A percentile compares a stretch with the other conserved stretches of the same genome.
Conservation (phyloP, 1,284 basidiomycete genomes). For the Chalciporus sp. region DNA sequence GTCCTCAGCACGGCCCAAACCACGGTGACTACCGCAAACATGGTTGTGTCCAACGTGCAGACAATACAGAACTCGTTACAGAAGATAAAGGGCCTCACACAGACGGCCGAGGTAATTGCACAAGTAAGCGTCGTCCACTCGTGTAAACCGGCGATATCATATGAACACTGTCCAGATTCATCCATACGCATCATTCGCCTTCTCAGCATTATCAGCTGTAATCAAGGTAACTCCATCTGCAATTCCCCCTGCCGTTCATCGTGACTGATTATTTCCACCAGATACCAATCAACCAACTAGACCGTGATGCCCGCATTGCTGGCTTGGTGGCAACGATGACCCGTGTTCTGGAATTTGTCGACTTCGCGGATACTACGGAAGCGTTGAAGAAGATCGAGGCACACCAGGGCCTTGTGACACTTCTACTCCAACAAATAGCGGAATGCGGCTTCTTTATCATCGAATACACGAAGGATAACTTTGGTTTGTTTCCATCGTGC, state of each 20-base stretch:
- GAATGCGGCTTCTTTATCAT: constrained; percentile 12
- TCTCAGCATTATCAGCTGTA: background rate
- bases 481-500: background rate
- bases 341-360: too few species aligned
- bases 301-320: too few species aligned
- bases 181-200: background rate
- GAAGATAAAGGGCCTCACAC: constrained; percentile 15
- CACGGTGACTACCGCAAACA: background rate
- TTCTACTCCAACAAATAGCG: constrained; percentile 20
- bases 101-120: constrained; percentile 11
- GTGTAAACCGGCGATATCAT: too few species aligned
- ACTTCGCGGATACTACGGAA: background rate
- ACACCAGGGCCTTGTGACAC: constrained; percentile 9
- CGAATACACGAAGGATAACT: constrained; percentile 22
- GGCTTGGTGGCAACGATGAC: too few species aligned
- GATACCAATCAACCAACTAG: too few species aligned
- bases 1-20: background rate
- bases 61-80: constrained; percentile 10
- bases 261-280: too few species aligned
- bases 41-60: constrained; percentile 5
- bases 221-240: too few species aligned
- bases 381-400: constrained; percentile 9
- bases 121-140: constrained; percentile 9
- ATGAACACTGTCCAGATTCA: background rate
- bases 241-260: too few species aligned